phyloP scores from a whole-genome alignment of 106 monocot species.

The Triglochin maritima region DNA sequence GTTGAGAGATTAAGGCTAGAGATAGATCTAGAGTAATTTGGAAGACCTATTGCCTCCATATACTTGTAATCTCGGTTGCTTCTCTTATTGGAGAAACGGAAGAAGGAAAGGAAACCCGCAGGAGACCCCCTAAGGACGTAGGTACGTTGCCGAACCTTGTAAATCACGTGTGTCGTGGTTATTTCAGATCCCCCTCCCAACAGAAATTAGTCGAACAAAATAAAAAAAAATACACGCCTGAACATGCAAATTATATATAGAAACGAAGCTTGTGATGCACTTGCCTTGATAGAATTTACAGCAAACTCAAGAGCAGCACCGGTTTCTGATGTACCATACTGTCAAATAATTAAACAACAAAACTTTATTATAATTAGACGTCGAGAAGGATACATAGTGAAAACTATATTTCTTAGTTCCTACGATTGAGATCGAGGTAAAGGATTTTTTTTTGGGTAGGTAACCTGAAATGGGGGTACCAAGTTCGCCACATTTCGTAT shows the following conservation, averaged over 20 bases:
- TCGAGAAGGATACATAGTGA: neutral
- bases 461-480: constrained; percentile 79
- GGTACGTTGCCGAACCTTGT: too few relatives aligned
- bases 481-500: constrained; percentile 85
- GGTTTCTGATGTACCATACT: constrained; percentile 88
- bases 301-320: constrained; percentile 93
- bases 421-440: neutral
- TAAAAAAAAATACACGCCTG: neutral
- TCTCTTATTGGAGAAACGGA: too few relatives aligned
- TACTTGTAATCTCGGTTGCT: too few relatives aligned
- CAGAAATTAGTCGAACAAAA: neutral
- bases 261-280: neutral
- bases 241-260: neutral
- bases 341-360: constrained; percentile 4
- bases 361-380: neutral
- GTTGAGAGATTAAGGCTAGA: too few relatives aligned
- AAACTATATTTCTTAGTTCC: neutral
- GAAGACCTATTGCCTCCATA: too few relatives aligned
- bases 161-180: too few relatives aligned
- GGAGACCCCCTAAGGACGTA: too few relatives aligned
- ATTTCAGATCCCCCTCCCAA: too few relatives aligned
- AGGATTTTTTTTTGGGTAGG: too few relatives aligned
- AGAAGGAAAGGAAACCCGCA: too few relatives aligned
- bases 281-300: constrained; percentile 70
- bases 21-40: too few relatives aligned